Conservation (phyloP, 2,329 filamentous ascomycete species). For the Diplocarpon rosae region DNA sequence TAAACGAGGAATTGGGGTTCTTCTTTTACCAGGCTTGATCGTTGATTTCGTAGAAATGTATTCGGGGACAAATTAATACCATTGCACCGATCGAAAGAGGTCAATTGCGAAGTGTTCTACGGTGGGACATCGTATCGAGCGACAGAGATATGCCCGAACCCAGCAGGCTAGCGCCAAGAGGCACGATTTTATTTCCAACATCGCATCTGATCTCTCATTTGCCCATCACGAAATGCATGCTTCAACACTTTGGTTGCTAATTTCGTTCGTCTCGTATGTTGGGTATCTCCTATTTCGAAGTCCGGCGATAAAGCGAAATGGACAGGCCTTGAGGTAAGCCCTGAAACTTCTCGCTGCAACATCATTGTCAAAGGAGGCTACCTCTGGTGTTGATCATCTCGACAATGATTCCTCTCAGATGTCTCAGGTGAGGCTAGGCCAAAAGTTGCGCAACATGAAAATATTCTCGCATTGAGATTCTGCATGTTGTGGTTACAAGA, state of each 20-base stretch:
- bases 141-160: too few species aligned
- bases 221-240: constrained; percentile 15
- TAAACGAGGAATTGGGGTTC: background rate
- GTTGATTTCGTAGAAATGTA: constrained; percentile 58
- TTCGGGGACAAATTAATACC: constrained; percentile 42
- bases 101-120: constrained; percentile 1
- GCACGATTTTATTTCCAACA: background rate
- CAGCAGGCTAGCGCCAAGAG: constrained; percentile 12
- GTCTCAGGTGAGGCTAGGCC: too few species aligned
- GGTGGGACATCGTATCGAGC: background rate
- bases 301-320: constrained; percentile 22
- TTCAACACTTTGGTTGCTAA: constrained; percentile 10
- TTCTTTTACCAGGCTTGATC: constrained; percentile 49
- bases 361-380: background rate
- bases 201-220: background rate
- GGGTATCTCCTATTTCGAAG: constrained; percentile 12
- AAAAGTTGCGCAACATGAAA: too few species aligned
- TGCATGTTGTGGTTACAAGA: background rate
- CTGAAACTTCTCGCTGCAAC: background rate
- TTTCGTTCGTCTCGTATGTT: constrained; percentile 6
- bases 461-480: background rate
- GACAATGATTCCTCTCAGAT: too few species aligned
- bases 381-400: too few species aligned
- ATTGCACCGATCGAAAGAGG: constrained; percentile 23
- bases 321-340: constrained; percentile 21